Evolutionary conservation across 768 basidiomycete genomes (phyloP), one percentile per base, ranked within the genome.

Genomic region (Rhodocollybia butyracea): DNA sequence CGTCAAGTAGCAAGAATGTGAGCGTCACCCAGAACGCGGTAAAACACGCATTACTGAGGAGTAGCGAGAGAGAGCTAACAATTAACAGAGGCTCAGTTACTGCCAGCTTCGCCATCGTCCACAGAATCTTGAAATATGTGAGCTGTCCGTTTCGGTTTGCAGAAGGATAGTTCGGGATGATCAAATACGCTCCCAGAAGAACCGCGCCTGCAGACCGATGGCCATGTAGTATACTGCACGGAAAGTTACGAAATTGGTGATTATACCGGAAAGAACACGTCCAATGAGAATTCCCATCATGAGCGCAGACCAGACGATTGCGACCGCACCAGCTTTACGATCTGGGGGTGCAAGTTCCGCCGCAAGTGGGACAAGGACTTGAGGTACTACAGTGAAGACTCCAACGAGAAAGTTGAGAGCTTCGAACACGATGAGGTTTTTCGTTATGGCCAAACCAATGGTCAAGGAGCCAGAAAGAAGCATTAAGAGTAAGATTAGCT

Each of bases 401-500:
- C 92, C 91, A 27, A 89, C 76, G 31, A 94, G 69, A 72, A 86
- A 94, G 13, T 80, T 83, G 5, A 94, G 68, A 0, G 69, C 73
- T 59, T 91, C 83, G 61, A 93, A 89, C 24, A 77, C 81, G 6
- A 68, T 70, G 3, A 91, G 73, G 47, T 69, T 79, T 2, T 68
- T 69, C 0, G 89, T 88, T 12, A 90, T 59, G 0, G 88, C 79
- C 1, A 94, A 76, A 0, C 87, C 91, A 47, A 94, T 83, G 0
- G 88, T 83, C 3, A 96, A 73, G 3, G 76, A 62, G 0, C 80
- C 77, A 0, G 85, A 82, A 21, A 79, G 45, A 1, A 78, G 60
- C 36, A 87, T 72, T 19, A 91, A 69, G 11, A 76, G 56, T 21
- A 95, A 74, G 29, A 88, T 76, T 0, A 96, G 75, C 41, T 83